These are phyloP conservation scores for Pseudoneurospora amorphoporcata DNA, from an alignment of 495 filamentous ascomycete genomes.

Conservation along the genomic window DNA sequence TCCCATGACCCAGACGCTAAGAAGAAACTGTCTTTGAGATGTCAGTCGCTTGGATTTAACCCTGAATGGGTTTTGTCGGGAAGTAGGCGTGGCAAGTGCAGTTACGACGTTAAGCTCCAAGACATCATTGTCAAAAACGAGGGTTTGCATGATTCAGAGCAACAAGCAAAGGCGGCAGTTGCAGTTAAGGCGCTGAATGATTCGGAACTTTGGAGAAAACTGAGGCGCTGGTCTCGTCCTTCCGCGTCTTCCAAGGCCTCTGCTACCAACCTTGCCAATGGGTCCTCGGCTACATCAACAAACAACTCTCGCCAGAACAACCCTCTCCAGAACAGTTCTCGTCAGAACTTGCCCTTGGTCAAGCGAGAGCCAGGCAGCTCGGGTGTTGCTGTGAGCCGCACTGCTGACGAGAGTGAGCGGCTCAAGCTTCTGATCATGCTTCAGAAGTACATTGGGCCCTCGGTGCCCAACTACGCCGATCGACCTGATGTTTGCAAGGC, in stretches of 20 bases:
- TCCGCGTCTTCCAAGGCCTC: no score
- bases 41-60: slow-evolving; percentile 25
- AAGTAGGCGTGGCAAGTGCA: neutral
- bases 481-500: slow-evolving; percentile 12
- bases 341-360: neutral
- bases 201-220: neutral
- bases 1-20: neutral
- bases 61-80: slow-evolving; percentile 3
- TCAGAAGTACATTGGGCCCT: neutral
- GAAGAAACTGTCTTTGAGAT: slow-evolving; percentile 8
- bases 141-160: neutral
- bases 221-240: neutral
- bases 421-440: slow-evolving; percentile 3
- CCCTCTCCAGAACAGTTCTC: neutral
- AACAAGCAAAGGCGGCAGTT: neutral
- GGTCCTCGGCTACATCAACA: neutral
- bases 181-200: slow-evolving; percentile 6
- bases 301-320: neutral
- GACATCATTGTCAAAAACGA: neutral
- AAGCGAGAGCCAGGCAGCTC: neutral
- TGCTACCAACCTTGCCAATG: neutral
- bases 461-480: neutral
- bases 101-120: slow-evolving; percentile 5
- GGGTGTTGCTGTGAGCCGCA: neutral
- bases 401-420: neutral